Evolutionary conservation across 805 yeast genomes (phyloP).

Genomic region (Alloascoidea hylecoeti): DNA sequence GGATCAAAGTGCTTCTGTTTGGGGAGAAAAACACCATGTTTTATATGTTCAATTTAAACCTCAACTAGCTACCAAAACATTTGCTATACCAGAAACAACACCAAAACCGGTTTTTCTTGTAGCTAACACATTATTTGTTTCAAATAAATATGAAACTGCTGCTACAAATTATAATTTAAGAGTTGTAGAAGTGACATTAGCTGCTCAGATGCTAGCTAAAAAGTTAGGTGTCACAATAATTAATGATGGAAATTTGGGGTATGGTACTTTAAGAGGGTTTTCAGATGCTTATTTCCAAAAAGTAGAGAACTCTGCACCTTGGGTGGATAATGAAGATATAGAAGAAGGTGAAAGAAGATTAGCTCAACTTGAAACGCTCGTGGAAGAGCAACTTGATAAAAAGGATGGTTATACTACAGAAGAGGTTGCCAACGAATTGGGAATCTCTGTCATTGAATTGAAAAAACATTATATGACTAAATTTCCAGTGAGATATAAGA

Average conservation of each 20-base stretch:
- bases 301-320: constrained; percentile 17
- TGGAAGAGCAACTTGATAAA: constrained; percentile 26
- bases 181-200: constrained; percentile 60
- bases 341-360: constrained; percentile 26
- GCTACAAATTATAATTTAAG: constrained; percentile 57
- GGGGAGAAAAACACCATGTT: constrained; percentile 44
- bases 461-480: constrained; percentile 27
- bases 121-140: constrained; percentile 45
- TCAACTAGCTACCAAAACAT: constrained; percentile 34
- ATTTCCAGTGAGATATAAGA: constrained; percentile 44
- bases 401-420: constrained; percentile 34
- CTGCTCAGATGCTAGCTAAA: constrained; percentile 43
- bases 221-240: constrained; percentile 26
- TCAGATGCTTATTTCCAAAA: constrained; percentile 32
- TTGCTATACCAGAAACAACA: constrained; percentile 32
- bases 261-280: constrained; percentile 54
- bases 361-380: constrained; percentile 23
- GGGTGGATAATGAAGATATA: constrained; percentile 27
- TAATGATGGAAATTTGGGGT: constrained; percentile 34
- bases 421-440: constrained; percentile 30
- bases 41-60: constrained; percentile 51
- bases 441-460: constrained; percentile 26
- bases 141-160: constrained; percentile 58
- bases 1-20: constrained; percentile 65
- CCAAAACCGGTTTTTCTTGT: constrained; percentile 38